phyloP scores from a whole-genome alignment of 2,329 filamentous ascomycete species.

The Plenodomus lindquistii region DNA sequence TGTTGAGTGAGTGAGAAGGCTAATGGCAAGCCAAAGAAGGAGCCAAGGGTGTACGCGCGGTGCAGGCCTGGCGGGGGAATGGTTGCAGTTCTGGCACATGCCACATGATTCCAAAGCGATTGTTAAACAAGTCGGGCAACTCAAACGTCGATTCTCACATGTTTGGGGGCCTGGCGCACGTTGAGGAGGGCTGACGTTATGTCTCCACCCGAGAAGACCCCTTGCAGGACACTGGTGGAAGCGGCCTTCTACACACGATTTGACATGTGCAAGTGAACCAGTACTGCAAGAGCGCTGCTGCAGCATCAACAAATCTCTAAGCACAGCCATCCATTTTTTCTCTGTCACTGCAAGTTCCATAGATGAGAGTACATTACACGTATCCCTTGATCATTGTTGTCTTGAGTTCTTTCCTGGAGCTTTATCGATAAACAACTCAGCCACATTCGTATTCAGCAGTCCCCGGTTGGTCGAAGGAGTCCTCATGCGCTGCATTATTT shows the following conservation, averaged over 20 bases:
- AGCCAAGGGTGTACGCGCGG: background rate
- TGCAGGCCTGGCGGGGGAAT: background rate
- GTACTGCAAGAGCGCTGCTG: background rate
- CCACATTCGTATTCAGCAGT: background rate
- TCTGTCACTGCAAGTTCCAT: background rate
- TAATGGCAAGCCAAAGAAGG: background rate
- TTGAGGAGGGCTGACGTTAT: constrained; percentile 36
- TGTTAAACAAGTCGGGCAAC: constrained; percentile 18
- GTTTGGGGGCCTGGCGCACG: constrained; percentile 25
- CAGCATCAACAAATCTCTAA: background rate
- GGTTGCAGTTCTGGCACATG: constrained; percentile 4
- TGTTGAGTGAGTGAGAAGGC: constrained; percentile 9
- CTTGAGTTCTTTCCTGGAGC: background rate
- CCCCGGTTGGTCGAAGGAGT: background rate
- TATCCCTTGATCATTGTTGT: background rate
- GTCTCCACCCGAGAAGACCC: constrained; percentile 22
- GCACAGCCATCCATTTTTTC: background rate
- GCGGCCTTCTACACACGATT: background rate
- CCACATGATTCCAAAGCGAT: constrained; percentile 15
- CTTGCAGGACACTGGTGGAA: constrained; percentile 16
- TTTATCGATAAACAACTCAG: background rate
- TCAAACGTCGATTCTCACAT: constrained; percentile 28
- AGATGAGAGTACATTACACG: background rate
- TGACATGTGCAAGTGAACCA: background rate
- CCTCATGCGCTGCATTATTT: background rate